These are phyloP conservation scores for Inonotus obliquus DNA, from an alignment of 1,284 basidiomycete genomes.

Conservation along the genomic window DNA sequence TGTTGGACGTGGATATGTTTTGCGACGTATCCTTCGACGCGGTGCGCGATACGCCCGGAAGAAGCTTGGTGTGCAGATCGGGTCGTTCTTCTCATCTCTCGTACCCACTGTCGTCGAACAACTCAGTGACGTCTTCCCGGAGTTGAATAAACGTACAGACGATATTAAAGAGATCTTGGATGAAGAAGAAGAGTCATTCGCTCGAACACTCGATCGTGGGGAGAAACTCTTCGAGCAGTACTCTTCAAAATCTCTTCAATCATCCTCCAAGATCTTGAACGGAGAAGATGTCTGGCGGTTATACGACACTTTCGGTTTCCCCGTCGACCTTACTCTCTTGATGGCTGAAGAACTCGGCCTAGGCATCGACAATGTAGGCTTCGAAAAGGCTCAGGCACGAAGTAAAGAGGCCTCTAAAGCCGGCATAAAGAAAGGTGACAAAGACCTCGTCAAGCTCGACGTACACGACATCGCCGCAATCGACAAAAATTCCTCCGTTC, in stretches of 20 bases:
- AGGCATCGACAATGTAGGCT: constrained; percentile 83
- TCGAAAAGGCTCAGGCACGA: constrained; percentile 84
- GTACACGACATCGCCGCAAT: constrained; percentile 92
- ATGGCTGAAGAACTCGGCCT: constrained; percentile 96
- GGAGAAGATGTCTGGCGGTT: constrained; percentile 96
- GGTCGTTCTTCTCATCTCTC: constrained; percentile 92
- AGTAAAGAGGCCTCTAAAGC: constrained; percentile 93
- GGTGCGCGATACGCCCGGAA: constrained; percentile 94
- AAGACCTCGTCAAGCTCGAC: constrained; percentile 82
- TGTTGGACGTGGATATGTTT: constrained; percentile 93
- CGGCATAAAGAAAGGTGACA: constrained; percentile 62
- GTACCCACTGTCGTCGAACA: constrained; percentile 87
- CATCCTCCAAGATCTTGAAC: constrained; percentile 64
- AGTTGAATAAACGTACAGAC: constrained; percentile 78
- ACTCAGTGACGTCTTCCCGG: constrained; percentile 91
- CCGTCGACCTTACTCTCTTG: constrained; percentile 91
- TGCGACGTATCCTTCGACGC: constrained; percentile 87
- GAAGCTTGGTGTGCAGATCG: constrained; percentile 93
- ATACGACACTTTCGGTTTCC: constrained; percentile 99
- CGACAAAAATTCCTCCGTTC: constrained; percentile 77
- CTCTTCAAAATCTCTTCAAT: constrained; percentile 64
- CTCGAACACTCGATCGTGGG: constrained; percentile 92
- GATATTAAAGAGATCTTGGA: constrained; percentile 95
- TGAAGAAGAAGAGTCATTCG: constrained; percentile 97
- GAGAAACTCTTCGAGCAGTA: constrained; percentile 97